Base-by-base conservation (phyloP, 2,329 filamentous ascomycete genomes). In the Exophiala viscosa region DNA sequence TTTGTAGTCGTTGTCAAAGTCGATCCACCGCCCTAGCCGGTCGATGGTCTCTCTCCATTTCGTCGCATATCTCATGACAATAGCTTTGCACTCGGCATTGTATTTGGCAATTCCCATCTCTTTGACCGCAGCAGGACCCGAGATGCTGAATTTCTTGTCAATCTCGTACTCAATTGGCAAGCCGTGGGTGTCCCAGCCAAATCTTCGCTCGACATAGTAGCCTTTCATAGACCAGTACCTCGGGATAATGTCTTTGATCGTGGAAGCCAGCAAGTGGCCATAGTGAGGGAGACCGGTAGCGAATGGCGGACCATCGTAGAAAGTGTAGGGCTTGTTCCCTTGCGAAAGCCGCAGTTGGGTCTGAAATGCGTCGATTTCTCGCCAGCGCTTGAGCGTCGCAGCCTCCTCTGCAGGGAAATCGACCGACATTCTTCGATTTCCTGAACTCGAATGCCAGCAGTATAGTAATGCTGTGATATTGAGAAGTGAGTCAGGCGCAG, bases 1-100 rank as follows among this genome's bases (percentile, higher is more conserved):
- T 84, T 95, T 95, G 77, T 93, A 95, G 69, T 95, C 88, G 62
- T 92, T 91, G 71, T 95, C 90, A 64, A 95, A 95, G 70, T 95
- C 90, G 61, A 95, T 90, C 90, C 90, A 95, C 49, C 90, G 83
- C 46, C 90, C 90, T 20, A 95, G 73, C 52, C 90, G 79, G 66
- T 92, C 88, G 64, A 95, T 86, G 15, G 88, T 93, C 58, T 82
- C 76, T 64, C 88, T 81, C 90, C 90, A 95, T 68, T 95, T 90
- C 20, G 77, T 71, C 6, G 88, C 83, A 69, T 86, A 95, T 64
- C 87, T 81, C 87, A 95, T 92, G 61, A 95, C 90, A 66, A 95
- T 95, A 60, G 87, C 83, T 56, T 86, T 81, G 70, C 90, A 95
- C 72, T 93, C 87, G 51, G 81, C 83, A 68, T 95, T 95, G 76